Evolutionary conservation across 139 green algal genomes (phyloP), one percentile per base, ranked within the genome.

Genomic region (Tetradesmus obliquus): DNA sequence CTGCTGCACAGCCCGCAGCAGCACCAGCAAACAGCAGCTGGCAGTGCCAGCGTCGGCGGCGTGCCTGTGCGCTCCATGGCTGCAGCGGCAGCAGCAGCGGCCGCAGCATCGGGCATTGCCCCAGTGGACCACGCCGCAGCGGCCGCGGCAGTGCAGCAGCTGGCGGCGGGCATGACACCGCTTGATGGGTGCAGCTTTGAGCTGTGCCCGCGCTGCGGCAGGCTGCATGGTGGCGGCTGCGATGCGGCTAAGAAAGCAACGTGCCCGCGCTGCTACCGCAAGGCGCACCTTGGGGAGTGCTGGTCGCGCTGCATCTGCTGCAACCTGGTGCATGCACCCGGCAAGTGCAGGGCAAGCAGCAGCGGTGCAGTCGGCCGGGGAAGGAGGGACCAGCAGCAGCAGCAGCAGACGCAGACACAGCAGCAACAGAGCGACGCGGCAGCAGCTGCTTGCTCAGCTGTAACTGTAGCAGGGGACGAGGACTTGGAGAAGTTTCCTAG

Each of bases 311-410:
- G 84, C 57, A 88, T 88, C 57, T 22, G 19, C 57, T 76, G 84
- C 54, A 88, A 79, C 57, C 45, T 76, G 84, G 84, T 79, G 84
- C 84, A 88, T 76, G 84, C 55, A 8, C 57, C 84, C 13, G 84
- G 84, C 55, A 88, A 88, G 22, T 88, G 84, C 84, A 79, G 53
- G 72, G 72, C 51, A 32, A 15, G n/a, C 32, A 55, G 32, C 79
- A 85, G 79, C 7, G 10, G 74, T 54, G 20, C 20, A 20, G 22
- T 51, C 9, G 45, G 10, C 80, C 5, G 60, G 60, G 60, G 60
- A 10, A 71, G 60, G 60, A 71, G 60, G 60, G 60, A 71, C 60
- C 8, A 71, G 60, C 60, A 71, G 60, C 60, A 71, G 60, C 60
- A 71, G 60, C 60, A 71, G 8, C 60, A 4, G 19, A 13, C 19